Base-by-base conservation (phyloP, 164 flowering plant genomes). In the Santalum album region DNA sequence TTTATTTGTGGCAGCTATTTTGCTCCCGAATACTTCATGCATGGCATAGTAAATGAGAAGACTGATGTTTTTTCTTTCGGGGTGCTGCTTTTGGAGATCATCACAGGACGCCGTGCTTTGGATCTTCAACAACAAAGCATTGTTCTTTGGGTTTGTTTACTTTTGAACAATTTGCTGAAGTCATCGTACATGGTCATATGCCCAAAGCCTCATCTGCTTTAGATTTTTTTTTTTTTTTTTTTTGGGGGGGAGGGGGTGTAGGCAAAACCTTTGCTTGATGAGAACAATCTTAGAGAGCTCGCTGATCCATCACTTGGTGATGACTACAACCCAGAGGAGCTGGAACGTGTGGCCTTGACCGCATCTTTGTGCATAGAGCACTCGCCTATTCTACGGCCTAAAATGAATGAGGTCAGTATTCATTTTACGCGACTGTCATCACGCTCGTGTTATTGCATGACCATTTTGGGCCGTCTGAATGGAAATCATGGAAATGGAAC, bases 1-100 rank as follows among this genome's bases (percentile, higher is more conserved):
- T 49, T 2, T 34, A 50, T 11, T 25, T 25, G 51, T 59, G 36
- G 45, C 66, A 67, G 75, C 56, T 71, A 71, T 50, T 71, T 71
- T 60, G 75, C 71, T 43, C 71, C 75, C 1, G 75, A 71, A 34
- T 71, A 71, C 57, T 61, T 68, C 61, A 63, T 71, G 71, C 68
- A 67, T 25, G 75, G 75, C 22, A 61, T 60, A 44, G 75, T 71
- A 12, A 69, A 71, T 61, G 75, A 71, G 57, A 71, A 71, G 50
- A 71, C 66, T 12, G 75, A 71, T 48, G 57, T 67, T 22, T 71
- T 35, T 34, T 58, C 72, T 18, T 67, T 71, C 58, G 72, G 75
- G 29, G 72, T 71, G 27, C 64, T 71, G 26, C 72, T 71, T 40
- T 54, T 71, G 66, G 75, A 71, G 54, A 58, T 71, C 27, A 55